phyloP scores from a whole-genome alignment of 331 rosid species.

The Quercus tomentella region DNA sequence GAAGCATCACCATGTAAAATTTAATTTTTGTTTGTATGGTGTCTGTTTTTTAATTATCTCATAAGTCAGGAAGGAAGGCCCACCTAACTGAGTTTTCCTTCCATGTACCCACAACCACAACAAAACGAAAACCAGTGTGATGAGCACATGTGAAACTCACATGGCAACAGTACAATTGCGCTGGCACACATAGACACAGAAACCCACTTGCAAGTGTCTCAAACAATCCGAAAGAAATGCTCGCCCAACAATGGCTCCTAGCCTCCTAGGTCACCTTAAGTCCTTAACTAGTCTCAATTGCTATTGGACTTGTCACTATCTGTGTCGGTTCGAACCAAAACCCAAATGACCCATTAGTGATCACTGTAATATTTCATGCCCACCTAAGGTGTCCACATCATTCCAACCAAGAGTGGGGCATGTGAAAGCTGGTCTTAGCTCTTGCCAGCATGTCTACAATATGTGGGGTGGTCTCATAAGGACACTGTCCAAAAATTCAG shows the following conservation, averaged over 20 bases:
- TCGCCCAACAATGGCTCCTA: constrained; percentile 39
- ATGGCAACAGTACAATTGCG: background rate
- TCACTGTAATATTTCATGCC: constrained; percentile 12
- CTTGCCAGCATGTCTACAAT: constrained; percentile 39
- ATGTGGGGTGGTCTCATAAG: constrained; percentile 18
- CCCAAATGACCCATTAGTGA: constrained; percentile 27
- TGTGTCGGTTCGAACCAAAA: constrained; percentile 50
- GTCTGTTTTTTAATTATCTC: background rate
- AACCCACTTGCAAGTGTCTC: constrained; percentile 36
- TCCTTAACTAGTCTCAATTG: constrained; percentile 39
- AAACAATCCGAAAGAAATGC: constrained; percentile 6
- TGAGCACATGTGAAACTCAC: constrained; percentile 28
- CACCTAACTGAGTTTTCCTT: too few relatives aligned
- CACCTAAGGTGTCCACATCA: constrained; percentile 33
- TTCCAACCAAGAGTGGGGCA: constrained; percentile 58
- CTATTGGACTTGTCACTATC: constrained; percentile 55
- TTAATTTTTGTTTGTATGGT: background rate
- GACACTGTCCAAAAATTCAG: constrained; percentile 54
- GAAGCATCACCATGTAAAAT: too few relatives aligned
- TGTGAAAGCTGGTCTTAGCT: constrained; percentile 52
- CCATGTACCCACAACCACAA: too few relatives aligned
- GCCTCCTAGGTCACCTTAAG: constrained; percentile 25
- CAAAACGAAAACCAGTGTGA: background rate
- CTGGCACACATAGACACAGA: background rate
- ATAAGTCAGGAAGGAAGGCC: too few relatives aligned